A percentile compares a stretch with the other conserved stretches of the same genome.
These are phyloP conservation scores for Phytophthora agathidicida DNA, from an alignment of 352 stramenopile species.

Conservation along the genomic window DNA sequence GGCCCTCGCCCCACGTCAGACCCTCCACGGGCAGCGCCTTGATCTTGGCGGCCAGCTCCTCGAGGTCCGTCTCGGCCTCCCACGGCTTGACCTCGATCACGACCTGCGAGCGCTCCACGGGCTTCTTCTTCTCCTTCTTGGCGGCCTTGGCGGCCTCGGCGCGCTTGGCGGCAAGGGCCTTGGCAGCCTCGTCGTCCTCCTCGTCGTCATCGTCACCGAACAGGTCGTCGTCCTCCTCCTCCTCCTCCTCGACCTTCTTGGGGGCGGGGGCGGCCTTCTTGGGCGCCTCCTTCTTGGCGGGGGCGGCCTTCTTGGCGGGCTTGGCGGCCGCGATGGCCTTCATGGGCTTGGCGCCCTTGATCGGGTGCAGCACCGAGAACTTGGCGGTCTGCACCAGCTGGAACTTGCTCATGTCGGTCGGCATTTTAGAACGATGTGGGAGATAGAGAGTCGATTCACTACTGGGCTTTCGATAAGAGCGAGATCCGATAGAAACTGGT, in stretches of 20 bases:
- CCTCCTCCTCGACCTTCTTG: conserved; percentile 47
- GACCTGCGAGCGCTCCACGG: conserved; percentile 64
- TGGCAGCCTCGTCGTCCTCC: conserved; percentile 61
- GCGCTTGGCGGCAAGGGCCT: conserved; percentile 56
- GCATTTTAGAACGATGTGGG: conserved; percentile 22
- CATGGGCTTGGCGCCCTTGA: conserved; percentile 67
- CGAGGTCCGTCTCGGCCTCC: conserved; percentile 81
- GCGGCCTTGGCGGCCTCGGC: conserved; percentile 56
- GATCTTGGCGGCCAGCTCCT: conserved; percentile 75
- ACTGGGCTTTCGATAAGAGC: conserved; percentile 27
- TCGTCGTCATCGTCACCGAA: conserved; percentile 67
- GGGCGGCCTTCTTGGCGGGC: conserved; percentile 34
- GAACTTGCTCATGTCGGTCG: conserved; percentile 59
- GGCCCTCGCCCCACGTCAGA: conserved; percentile 77
- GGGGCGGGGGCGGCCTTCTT: conserved; percentile 39
- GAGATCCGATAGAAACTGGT: too few species aligned
- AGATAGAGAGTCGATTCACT: conserved; percentile 24
- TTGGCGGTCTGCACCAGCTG: conserved; percentile 71
- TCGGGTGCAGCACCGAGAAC: conserved; percentile 67
- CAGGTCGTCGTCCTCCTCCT: conserved; percentile 60
- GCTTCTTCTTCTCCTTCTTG: conserved; percentile 78
- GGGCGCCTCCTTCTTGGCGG: conserved; percentile 31
- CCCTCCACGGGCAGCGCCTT: conserved; percentile 77
- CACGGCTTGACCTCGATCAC: conserved; percentile 78
- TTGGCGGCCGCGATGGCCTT: conserved; percentile 49